phyloP scores from a whole-genome alignment of 352 stramenopile genomes.

The Pythium grandisporangium region DNA sequence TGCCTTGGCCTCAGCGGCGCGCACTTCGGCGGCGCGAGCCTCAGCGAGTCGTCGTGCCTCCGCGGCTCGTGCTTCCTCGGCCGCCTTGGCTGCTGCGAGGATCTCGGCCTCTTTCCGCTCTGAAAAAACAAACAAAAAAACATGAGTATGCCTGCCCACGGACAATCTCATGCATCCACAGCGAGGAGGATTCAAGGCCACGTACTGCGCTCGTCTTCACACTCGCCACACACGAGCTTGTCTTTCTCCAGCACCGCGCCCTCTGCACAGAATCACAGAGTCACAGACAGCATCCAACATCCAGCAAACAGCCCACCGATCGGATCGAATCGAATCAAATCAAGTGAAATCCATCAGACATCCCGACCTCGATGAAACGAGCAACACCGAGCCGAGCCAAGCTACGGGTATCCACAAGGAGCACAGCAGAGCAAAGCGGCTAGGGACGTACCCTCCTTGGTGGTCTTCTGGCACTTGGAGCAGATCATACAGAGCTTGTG shows the following conservation, averaged over 20 bases:
- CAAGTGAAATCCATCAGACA: too few species aligned
- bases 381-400: too few species aligned
- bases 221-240: slow-evolving; percentile 43
- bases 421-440: too few species aligned
- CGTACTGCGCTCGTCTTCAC: slow-evolving; percentile 34
- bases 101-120: slow-evolving; percentile 20
- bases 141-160: not conserved
- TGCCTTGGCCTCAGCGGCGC: slow-evolving; percentile 22
- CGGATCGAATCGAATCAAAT: too few species aligned
- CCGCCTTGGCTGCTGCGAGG: slow-evolving; percentile 11
- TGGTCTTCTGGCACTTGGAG: slow-evolving; percentile 53
- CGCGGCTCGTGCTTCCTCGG: slow-evolving; percentile 10
- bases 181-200: too few species aligned
- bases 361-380: too few species aligned
- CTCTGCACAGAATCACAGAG: too few species aligned
- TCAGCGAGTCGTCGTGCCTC: slow-evolving; percentile 23
- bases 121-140: not conserved
- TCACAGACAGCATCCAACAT: too few species aligned
- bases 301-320: too few species aligned
- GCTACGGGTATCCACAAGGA: too few species aligned
- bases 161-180: too few species aligned
- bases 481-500: slow-evolving; percentile 79
- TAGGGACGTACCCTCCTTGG: slow-evolving; percentile 54
- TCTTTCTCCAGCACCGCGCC: slow-evolving; percentile 45
- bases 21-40: slow-evolving; percentile 39